Percentiles rank a stretch among this genome's conserved stretches.
Conservation (phyloP, 331 rosid genomes). For the Rosa hybrid region DNA sequence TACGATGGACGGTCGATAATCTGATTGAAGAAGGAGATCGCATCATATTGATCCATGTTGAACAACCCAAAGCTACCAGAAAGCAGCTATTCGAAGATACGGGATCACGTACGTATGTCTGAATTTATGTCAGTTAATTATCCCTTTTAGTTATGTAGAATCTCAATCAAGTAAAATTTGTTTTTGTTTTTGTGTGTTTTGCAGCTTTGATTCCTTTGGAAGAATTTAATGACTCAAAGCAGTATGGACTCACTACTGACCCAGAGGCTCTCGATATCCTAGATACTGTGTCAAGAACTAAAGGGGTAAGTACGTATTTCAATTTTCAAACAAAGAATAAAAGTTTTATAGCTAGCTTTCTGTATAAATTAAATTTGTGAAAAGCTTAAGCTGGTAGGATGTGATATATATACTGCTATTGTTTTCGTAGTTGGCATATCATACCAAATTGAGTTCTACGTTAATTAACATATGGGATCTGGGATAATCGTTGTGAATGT, state of each 20-base stretch:
- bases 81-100: slow-evolving; percentile 62
- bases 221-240: slow-evolving; percentile 67
- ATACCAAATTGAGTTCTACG: background rate
- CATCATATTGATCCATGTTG: slow-evolving; percentile 61
- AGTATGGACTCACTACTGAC: slow-evolving; percentile 71
- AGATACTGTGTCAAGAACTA: slow-evolving; percentile 50
- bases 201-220: slow-evolving; percentile 81
- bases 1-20: slow-evolving; percentile 65
- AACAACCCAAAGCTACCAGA: slow-evolving; percentile 53
- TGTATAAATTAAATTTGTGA: no score
- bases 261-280: slow-evolving; percentile 63
- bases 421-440: no score
- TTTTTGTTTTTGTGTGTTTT: background rate
- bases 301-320: slow-evolving; percentile 37
- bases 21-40: slow-evolving; percentile 48
- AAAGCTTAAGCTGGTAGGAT: no score
- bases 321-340: no score
- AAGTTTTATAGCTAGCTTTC: no score
- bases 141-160: no score
- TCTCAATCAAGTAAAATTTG: no score
- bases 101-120: slow-evolving; percentile 51
- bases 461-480: no score
- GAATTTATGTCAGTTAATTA: background rate
- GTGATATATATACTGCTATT: no score
- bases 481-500: background rate